A percentile compares a stretch with the other conserved stretches of the same genome.
phyloP scores from a whole-genome alignment of 257 asterid genomes.

The Marsdenia floribunda region DNA sequence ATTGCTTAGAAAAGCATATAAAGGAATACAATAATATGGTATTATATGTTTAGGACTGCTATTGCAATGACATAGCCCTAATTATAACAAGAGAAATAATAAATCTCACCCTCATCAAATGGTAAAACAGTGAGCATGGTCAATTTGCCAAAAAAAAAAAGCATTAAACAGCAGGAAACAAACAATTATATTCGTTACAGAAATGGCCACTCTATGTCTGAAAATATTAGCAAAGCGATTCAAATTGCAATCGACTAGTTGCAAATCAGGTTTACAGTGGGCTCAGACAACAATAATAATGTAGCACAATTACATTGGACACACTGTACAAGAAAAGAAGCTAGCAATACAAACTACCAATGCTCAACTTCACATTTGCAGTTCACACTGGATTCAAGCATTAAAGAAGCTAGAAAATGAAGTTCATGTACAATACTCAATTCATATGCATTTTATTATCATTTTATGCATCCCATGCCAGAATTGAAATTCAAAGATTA shows the following conservation, averaged over 20 bases:
- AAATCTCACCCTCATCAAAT: background rate
- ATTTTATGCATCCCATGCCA: background rate
- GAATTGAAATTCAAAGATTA: background rate
- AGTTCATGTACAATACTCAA: background rate
- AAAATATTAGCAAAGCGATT: conserved; percentile 7
- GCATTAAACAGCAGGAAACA: no score
- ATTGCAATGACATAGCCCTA: background rate
- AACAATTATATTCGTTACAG: no score
- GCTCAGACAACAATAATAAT: background rate
- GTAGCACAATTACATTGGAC: background rate
- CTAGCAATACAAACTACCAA: background rate
- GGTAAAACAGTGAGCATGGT: no score
- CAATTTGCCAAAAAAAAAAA: no score
- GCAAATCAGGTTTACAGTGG: background rate
- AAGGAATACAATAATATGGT: background rate
- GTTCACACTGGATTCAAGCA: background rate
- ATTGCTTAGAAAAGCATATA: background rate
- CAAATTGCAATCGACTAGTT: background rate
- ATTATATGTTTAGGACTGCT: background rate
- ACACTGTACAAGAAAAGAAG: background rate
- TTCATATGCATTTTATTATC: background rate
- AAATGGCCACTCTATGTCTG: no score
- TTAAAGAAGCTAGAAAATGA: background rate
- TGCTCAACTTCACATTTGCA: background rate
- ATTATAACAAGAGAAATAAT: background rate